Evolutionary conservation across 768 basidiomycete species (phyloP), one percentile per base, ranked within the genome.

Genomic region (Xerocomellus dryophilus): DNA sequence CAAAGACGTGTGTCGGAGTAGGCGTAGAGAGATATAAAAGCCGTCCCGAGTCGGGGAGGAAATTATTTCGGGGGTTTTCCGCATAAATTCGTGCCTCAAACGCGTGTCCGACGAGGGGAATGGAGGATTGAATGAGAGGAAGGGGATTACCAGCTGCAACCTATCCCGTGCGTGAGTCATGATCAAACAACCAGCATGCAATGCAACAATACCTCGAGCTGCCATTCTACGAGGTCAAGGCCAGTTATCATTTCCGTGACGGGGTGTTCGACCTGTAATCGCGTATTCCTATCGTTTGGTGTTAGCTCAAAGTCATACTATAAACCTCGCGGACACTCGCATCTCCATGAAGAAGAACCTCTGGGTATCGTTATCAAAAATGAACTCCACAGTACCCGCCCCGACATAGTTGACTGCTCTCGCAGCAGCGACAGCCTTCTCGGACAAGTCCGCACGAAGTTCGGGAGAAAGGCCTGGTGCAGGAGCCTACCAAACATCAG

Each of bases 281-380:
- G 79, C 11, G 90, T 91, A 61, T 92, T 92, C 90, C 88, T 90
- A 39, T 9, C 31, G 23, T 52, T 9, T 3, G 20, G 20, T 9
- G 38, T 59, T 17, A 50, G 47, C 23, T 39, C 23, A 5, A n/a
- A 21, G 15, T 20, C 23, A 11, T 23, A 17, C 29, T 43, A 27
- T 0, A 18, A 47, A 10, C 17, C 2, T 32, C 12, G 11, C 12
- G 11, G 43, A 21, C 23, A 65, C 86, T 48, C 60, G 86, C 91
- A 96, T 96, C 72, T 97, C 94, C 93, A 95, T 95, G 67, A 97
- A 97, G 65, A 86, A 97, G 69, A 96, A 96, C 54, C 83, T 78
- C 51, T 81, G 72, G 8, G 88, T 90, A 66, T 94, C 88, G 57
- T 92, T 94, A 68, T 98, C 94, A 59, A 96, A 93, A 59, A 98